Percentiles rank a stretch among this genome's conserved stretches.
phyloP scores from a whole-genome alignment of 129 eudicot species.

The Chrysanthemum makinoi region DNA sequence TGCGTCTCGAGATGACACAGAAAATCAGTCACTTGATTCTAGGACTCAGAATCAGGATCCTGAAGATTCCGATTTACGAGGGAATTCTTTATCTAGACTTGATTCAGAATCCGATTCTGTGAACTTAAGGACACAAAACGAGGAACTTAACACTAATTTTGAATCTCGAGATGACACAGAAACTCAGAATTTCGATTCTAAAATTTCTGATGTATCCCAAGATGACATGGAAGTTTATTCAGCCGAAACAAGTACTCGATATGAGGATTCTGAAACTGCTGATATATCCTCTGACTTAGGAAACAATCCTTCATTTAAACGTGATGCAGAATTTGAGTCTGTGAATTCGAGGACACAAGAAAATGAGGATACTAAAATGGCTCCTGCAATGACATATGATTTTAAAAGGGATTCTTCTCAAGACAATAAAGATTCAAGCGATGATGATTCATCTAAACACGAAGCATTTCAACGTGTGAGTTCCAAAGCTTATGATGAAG shows the following conservation, averaged over 20 bases:
- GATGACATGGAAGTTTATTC: background rate
- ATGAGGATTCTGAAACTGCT: slow-evolving; percentile 7
- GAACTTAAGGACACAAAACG: background rate
- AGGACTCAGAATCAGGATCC: background rate
- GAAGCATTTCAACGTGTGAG: no score
- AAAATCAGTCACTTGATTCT: background rate
- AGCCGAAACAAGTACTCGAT: background rate
- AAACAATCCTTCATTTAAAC: background rate
- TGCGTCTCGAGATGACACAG: slow-evolving; percentile 6
- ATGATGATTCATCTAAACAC: no score
- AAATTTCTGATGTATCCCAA: background rate
- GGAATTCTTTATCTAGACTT: slow-evolving; percentile 9
- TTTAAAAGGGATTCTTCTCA: background rate
- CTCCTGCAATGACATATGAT: background rate
- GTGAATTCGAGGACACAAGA: background rate
- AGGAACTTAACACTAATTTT: background rate
- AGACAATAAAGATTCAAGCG: no score
- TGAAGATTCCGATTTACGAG: background rate
- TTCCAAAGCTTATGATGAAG: no score
- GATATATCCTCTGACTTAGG: background rate
- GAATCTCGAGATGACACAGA: background rate
- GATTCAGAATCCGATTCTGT: slow-evolving; percentile 8
- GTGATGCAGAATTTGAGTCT: background rate
- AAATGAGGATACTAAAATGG: background rate
- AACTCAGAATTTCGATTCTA: slow-evolving; percentile 11